These are phyloP conservation scores for Mollisia scopiformis DNA, from an alignment of 2,329 filamentous ascomycete species.

Conservation along the genomic window DNA sequence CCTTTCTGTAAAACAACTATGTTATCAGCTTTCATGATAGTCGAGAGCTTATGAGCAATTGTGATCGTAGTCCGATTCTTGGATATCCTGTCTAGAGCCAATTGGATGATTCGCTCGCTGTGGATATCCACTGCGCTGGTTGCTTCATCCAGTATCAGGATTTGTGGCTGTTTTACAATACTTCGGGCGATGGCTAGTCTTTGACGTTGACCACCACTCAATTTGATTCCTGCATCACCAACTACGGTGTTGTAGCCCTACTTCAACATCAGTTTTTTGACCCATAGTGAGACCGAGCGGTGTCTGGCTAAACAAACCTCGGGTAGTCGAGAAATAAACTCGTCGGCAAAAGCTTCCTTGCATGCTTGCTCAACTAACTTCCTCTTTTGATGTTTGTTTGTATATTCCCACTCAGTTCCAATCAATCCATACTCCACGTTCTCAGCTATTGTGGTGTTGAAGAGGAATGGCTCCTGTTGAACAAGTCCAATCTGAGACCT, in stretches of 20 bases:
- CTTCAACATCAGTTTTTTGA: background rate
- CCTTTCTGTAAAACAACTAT: slow-evolving; percentile 78
- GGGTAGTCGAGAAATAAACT: slow-evolving; percentile 54
- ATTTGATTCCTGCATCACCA: slow-evolving; percentile 73
- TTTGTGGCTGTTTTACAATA: slow-evolving; percentile 68
- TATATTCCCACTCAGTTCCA: slow-evolving; percentile 24
- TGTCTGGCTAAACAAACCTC: slow-evolving; percentile 39
- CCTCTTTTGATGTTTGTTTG: slow-evolving; percentile 4
- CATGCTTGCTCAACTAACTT: slow-evolving; percentile 45
- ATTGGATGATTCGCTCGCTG: slow-evolving; percentile 46
- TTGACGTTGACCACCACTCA: slow-evolving; percentile 82
- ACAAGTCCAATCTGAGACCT: slow-evolving; percentile 29
- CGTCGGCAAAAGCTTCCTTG: slow-evolving; percentile 55
- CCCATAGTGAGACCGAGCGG: background rate
- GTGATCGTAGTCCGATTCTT: slow-evolving; percentile 62
- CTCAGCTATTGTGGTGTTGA: slow-evolving; percentile 48
- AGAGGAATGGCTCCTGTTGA: slow-evolving; percentile 50
- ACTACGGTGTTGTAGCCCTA: slow-evolving; percentile 72
- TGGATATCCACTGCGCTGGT: slow-evolving; percentile 40
- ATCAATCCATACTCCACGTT: slow-evolving; percentile 18
- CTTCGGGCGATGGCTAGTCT: slow-evolving; percentile 71
- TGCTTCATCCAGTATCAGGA: slow-evolving; percentile 74
- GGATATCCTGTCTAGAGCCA: slow-evolving; percentile 53
- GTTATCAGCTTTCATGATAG: slow-evolving; percentile 75
- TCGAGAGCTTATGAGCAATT: slow-evolving; percentile 68